Conservation (phyloP, 2,329 filamentous ascomycete species). For the Aquanectria penicillioides region DNA sequence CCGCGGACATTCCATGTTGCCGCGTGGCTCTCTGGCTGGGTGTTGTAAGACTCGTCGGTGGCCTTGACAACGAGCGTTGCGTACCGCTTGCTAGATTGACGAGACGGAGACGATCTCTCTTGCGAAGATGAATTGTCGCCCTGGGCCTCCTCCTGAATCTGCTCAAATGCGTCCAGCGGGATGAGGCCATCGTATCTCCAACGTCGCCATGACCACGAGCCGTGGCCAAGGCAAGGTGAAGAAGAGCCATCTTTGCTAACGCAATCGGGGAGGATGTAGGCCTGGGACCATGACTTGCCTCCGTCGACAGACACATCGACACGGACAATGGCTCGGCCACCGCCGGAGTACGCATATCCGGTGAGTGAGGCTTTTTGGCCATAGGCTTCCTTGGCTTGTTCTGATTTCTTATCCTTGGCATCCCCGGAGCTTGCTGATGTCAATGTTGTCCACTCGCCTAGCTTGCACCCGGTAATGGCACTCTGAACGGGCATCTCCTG, state of each 20-base stretch:
- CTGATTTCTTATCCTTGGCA: background rate
- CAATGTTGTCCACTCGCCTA: constrained; percentile 49
- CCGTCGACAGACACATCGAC: constrained; percentile 74
- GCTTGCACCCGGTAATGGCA: constrained; percentile 66
- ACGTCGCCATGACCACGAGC: constrained; percentile 71
- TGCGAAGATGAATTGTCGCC: too few species aligned
- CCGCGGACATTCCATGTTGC: constrained; percentile 72
- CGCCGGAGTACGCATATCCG: constrained; percentile 76
- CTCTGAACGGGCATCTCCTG: constrained; percentile 76
- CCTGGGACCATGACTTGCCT: constrained; percentile 72
- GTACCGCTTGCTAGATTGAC: constrained; percentile 47
- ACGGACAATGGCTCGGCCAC: constrained; percentile 72
- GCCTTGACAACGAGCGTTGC: constrained; percentile 71
- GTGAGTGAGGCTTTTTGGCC: constrained; percentile 53
- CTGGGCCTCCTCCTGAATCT: too few species aligned
- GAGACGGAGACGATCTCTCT: too few species aligned
- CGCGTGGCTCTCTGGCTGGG: constrained; percentile 69
- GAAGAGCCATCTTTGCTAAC: constrained; percentile 37
- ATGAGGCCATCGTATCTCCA: constrained; percentile 67
- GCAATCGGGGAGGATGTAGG: constrained; percentile 64
- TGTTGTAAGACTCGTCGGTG: constrained; percentile 73
- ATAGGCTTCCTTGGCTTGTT: constrained; percentile 2
- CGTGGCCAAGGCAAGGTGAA: constrained; percentile 53
- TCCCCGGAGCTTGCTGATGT: background rate
- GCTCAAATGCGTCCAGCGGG: constrained; percentile 48